Base-by-base conservation (phyloP, 1,139 yeast genomes). In the Hansenula lynferdii region DNA sequence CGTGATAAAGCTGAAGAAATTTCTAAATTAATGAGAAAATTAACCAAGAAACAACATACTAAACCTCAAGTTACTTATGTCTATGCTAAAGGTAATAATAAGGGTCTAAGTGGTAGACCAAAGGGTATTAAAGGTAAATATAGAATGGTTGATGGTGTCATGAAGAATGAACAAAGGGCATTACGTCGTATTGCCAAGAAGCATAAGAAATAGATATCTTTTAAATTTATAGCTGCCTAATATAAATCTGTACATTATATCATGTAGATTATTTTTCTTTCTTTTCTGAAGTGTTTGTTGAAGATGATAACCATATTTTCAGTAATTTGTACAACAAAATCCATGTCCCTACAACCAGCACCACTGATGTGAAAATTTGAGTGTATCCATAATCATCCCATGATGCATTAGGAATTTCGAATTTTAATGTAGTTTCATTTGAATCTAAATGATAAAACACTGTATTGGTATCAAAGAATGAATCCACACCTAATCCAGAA, bases 121-220 rank as follows among this genome's bases (percentile, higher is more conserved):
- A 84, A 80, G 67, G 99, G 98, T 58, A 79, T 92, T 52, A 87
- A 83, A 65, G 99, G 98, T 67, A 89, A 87, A 61, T 92, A 92
- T 70, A 92, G 87, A 82, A 92, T 94, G 98, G 97, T 92, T 53
- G 99, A 92, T 65, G 97, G 97, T 70, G 85, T 83, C 17, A 71
- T 89, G 84, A 92, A 94, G 85, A 92, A 92, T 63, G 99, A 92
- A 65, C 90, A 84, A 69, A 74, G 98, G 52, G 97, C 97, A 23
- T 71, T 90, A 59, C 83, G 77, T 61, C 81, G 97, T 60, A 85
- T 90, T 50, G 85, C 89, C 21, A 92, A 90, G 73, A 87, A 85
- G 69, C 73, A 80, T 54, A 79, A 74, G 60, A 75, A 75, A 51
- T 62, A 53, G n/a, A n/a, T n/a, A n/a, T n/a, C n/a, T n/a, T n/a